Conservation (phyloP, 31 red algal genomes). For the Asparagopsis taxiformis region DNA sequence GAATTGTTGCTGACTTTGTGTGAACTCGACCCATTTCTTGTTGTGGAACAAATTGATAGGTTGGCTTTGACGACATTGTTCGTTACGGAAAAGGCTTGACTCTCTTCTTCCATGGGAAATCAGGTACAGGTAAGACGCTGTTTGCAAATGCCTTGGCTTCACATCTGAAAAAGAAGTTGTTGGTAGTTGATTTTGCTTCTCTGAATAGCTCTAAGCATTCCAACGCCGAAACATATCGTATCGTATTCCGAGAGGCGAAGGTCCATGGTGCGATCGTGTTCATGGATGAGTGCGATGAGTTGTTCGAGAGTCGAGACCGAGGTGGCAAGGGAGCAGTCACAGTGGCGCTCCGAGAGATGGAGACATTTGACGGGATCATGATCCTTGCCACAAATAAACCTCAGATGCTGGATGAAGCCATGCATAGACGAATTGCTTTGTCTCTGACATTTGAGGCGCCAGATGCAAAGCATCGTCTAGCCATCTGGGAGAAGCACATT, state of each 20-base stretch:
- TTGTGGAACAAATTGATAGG: not conserved
- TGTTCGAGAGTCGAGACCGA: conserved; percentile 54
- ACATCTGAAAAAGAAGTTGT: conserved; percentile 56
- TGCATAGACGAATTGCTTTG: conserved; percentile 55
- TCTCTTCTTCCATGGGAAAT: conserved; percentile 51
- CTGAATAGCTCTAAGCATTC: conserved; percentile 61
- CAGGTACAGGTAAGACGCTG: conserved; percentile 51
- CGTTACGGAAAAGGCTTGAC: conserved; percentile 63
- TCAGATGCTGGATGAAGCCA: conserved; percentile 59
- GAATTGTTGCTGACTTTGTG: not conserved
- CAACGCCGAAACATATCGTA: conserved; percentile 48
- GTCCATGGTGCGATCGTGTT: conserved; percentile 64
- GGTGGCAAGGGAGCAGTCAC: conserved; percentile 56
- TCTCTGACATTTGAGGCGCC: conserved; percentile 50
- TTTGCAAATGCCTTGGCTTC: conserved; percentile 55
- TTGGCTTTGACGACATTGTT: conserved; percentile 65
- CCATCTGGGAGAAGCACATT: conserved; percentile 56
- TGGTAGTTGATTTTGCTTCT: conserved; percentile 55
- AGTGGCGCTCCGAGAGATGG: conserved; percentile 55
- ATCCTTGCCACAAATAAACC: conserved; percentile 63
- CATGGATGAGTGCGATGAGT: conserved; percentile 60
- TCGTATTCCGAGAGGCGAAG: conserved; percentile 51
- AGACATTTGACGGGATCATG: conserved; percentile 70
- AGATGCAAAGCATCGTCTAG: conserved; percentile 43
- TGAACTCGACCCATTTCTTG: conserved; percentile 1